Conservation (phyloP, 2,329 filamentous ascomycete species). For the Endoconidiophora polonica region DNA sequence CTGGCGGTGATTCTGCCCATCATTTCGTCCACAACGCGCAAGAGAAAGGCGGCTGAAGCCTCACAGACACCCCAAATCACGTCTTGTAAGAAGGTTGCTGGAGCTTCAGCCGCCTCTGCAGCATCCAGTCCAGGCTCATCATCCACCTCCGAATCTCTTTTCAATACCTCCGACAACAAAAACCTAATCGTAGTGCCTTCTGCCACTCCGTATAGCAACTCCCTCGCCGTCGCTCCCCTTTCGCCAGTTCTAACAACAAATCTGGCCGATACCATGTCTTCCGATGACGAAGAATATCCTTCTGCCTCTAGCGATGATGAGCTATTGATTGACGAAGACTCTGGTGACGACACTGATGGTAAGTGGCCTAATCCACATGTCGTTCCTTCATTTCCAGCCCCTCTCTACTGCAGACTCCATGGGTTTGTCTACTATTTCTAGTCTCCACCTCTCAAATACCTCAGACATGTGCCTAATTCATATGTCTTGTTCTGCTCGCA, state of each 20-base stretch:
- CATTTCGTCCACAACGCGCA: conserved; percentile 43
- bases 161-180: not conserved
- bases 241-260: conserved; percentile 12
- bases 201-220: conserved; percentile 30
- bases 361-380: not conserved
- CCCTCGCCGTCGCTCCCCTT: conserved; percentile 33
- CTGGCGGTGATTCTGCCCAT: conserved; percentile 18
- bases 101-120: conserved; percentile 28
- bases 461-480: no score
- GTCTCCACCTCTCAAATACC: no score
- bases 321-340: conserved; percentile 42
- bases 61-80: conserved; percentile 27
- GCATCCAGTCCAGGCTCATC: conserved; percentile 29
- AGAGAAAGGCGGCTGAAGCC: conserved; percentile 50
- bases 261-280: conserved; percentile 61
- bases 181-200: not conserved
- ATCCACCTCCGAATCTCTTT: conserved; percentile 21
- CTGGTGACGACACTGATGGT: conserved; percentile 6
- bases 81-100: conserved; percentile 35
- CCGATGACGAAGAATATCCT: conserved; percentile 87
- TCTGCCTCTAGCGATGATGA: conserved; percentile 55
- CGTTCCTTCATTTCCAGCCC: not conserved
- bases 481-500: no score
- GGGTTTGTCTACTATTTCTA: no score
- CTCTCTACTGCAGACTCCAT: not conserved